phyloP scores from a whole-genome alignment of 2,329 filamentous ascomycete species.

The Aspergillus pseudoterreus region DNA sequence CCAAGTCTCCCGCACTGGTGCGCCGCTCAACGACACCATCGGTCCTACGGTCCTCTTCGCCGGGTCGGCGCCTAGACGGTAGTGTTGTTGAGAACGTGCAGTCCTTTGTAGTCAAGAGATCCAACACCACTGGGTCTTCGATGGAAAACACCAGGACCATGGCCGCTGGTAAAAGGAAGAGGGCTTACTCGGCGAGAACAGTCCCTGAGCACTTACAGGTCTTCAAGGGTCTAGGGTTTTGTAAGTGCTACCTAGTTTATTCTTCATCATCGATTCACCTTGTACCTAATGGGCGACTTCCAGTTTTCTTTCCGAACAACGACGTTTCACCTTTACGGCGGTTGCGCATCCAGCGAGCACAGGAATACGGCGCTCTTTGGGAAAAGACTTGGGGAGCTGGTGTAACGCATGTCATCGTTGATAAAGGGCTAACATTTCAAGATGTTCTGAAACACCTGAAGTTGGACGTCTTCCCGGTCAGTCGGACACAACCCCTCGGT shows the following conservation, averaged over 20 bases:
- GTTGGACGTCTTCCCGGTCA: slow-evolving; percentile 46
- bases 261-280: neutral
- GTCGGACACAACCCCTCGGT: slow-evolving; percentile 15
- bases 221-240: slow-evolving; percentile 61
- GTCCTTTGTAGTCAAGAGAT: slow-evolving; percentile 7
- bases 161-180: slow-evolving; percentile 22
- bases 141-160: slow-evolving; percentile 7
- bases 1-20: neutral
- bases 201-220: slow-evolving; percentile 55
- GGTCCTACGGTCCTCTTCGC: neutral
- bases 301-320: slow-evolving; percentile 75
- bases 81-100: neutral
- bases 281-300: neutral
- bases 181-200: slow-evolving; percentile 39
- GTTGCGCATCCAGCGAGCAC: slow-evolving; percentile 69
- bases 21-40: slow-evolving; percentile 2
- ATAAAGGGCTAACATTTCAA: slow-evolving; percentile 62
- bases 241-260: slow-evolving; percentile 25
- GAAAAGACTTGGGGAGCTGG: slow-evolving; percentile 51
- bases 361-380: slow-evolving; percentile 73
- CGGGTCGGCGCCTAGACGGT: neutral
- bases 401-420: slow-evolving; percentile 77
- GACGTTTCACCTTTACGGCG: slow-evolving; percentile 65
- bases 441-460: slow-evolving; percentile 60
- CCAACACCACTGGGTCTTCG: slow-evolving; percentile 14